Base-by-base conservation (phyloP, 2,329 filamentous ascomycete species). In the Penicillium polonicum region DNA sequence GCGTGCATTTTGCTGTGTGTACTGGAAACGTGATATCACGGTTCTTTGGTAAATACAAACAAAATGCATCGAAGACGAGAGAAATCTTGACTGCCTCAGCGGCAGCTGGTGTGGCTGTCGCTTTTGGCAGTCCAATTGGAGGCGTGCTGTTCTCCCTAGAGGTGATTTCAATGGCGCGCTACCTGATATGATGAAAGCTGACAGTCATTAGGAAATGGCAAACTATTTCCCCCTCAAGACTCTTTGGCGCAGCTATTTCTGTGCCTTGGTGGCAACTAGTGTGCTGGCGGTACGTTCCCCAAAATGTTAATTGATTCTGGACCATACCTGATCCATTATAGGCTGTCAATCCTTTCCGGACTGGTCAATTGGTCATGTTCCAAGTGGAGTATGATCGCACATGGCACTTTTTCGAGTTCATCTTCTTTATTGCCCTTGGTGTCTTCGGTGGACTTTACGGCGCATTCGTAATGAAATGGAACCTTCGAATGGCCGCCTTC, bases 341-440 rank as follows among this genome's bases (percentile, higher is more conserved):
- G 80, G 91, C 90, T 58, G 96, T 99, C 91, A 99, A 99, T 67
- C 94, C 94, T 23, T 99, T 99, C 77, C 83, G 94, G 52, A 97
- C 94, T 0, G 94, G 94, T 21, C 94, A 99, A 72, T 83, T 99
- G 42, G 94, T 99, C 84, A 97, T 99, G 93, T 99, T 99, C 76
- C 92, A 96, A 69, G 93, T 99, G 69, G 86, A 87, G 68, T 99
- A 99, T 71, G 93, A 97, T 74, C 88, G 93, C 41, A 88, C 90
- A 41, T 99, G 94, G 94, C 94, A 99, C 77, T 96, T 96, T 70
- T 99, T 99, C 70, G 94, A 99, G 73, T 82, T 94, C 4, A 76
- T 96, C 27, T 97, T 97, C 72, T 99, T 96, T 75, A 84, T 96
- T 63, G 80, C 96, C 52, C 86, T 99, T 61, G 94, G 94, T 46